Evolutionary conservation across 2,329 filamentous ascomycete species (phyloP).

Genomic region (Zymoseptoria tritici): DNA sequence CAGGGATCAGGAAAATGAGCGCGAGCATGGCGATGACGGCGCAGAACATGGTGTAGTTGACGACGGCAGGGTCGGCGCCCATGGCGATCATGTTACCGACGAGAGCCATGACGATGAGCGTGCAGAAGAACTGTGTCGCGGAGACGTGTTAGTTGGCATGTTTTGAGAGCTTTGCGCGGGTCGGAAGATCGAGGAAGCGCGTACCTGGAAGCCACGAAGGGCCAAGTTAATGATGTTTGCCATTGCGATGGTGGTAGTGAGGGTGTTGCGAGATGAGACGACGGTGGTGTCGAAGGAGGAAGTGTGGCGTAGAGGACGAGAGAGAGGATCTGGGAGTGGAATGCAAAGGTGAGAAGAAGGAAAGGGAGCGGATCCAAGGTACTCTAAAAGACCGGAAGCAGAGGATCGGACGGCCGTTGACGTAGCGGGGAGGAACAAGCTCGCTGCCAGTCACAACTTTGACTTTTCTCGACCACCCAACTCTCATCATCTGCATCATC

Average conservation of each 20-base stretch:
- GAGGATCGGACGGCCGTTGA: neutral
- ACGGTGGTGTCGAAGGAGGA: neutral
- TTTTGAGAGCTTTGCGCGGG: neutral
- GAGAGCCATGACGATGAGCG: constrained; percentile 53
- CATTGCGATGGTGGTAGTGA: constrained; percentile 3
- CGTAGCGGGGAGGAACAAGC: neutral
- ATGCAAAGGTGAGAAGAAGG: neutral
- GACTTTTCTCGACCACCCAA: neutral
- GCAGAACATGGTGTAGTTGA: constrained; percentile 63
- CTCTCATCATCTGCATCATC: neutral
- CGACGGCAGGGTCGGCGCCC: constrained; percentile 39
- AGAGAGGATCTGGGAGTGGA: neutral
- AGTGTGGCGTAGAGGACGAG: neutral
- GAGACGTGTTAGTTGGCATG: neutral
- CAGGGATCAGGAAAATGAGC: constrained; percentile 54
- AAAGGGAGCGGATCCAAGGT: neutral
- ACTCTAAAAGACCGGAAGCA: too few species aligned
- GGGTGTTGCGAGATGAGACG: neutral
- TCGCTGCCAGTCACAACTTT: neutral
- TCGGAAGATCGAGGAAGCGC: constrained; percentile 1
- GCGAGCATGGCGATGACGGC: constrained; percentile 59
- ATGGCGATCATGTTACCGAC: constrained; percentile 58
- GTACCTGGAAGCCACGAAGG: constrained; percentile 24
- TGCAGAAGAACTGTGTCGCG: constrained; percentile 47
- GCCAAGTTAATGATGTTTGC: constrained; percentile 20